Evolutionary conservation across 2,329 filamentous ascomycete genomes (phyloP), one percentile per base, ranked within the genome.

Genomic region (Verticillium alfalfae): DNA sequence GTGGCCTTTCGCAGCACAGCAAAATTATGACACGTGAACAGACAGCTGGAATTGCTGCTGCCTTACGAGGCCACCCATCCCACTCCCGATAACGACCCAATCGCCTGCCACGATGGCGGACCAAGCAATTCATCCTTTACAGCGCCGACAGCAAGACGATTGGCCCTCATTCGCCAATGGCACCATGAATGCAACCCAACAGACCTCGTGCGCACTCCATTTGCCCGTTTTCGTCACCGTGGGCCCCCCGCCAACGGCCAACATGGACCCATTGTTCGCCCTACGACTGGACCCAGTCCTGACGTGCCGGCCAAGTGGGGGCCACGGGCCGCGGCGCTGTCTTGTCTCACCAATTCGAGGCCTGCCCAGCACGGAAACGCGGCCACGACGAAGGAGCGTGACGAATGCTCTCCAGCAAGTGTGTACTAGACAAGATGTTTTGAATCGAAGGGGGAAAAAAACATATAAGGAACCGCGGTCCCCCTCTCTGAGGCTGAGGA

Each of bases 21-120:
- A 31, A 31, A 31, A 31, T 3, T 3, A 31, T 5, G 26, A 15
- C 10, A 26, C 18, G 34, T 36, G 34, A 10, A 38, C 15, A 26
- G 59, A 56, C 38, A 10, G 34, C 39, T 49, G 55, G 18, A 59
- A 56, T 41, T 34, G 34, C 39, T 49, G 57, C 39, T 61, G 65
- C 63, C 65, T 65, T 64, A 64, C 60, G 62, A 60, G 60, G 63
- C 63, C 63, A 57, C 26, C 45, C 58, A 60, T 59, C 62, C 63
- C 63, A 57, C 26, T 38, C 58, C 57, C 58, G 57, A 31, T 18
- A 22, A 26, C 34, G 3, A 12, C 16, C 31, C 55, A 57, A 56
- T 56, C 5, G 31, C 31, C 37, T 26, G 31, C 9, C 54, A 34
- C 18, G 15, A 57, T 34, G n/a, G 34, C 18, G 45, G 45, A 8